A percentile compares a stretch with the other conserved stretches of the same genome.
Conservation (phyloP, 2,329 filamentous ascomycete genomes). For the Exophiala aquamarina region DNA sequence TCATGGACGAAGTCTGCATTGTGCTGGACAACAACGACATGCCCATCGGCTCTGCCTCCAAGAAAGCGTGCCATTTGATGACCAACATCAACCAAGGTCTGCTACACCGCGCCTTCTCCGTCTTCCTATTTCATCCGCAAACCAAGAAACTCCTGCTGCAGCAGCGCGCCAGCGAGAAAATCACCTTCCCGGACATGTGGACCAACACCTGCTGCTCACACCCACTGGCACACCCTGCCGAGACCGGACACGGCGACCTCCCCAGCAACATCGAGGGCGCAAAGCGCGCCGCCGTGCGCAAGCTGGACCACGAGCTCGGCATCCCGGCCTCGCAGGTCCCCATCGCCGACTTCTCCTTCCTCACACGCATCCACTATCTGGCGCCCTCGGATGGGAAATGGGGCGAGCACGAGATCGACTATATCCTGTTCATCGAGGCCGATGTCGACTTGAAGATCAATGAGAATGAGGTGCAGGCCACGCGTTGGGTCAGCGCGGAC, state of each 20-base stretch:
- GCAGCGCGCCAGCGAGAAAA: conserved; percentile 94
- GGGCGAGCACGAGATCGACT: conserved; percentile 99
- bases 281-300: conserved; percentile 88
- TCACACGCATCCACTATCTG: conserved; percentile 97
- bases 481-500: conserved; percentile 77
- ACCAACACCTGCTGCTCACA: conserved; percentile 99
- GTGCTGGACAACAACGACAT: conserved; percentile 88
- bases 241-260: conserved; percentile 76
- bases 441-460: conserved; percentile 84
- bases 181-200: conserved; percentile 99
- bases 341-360: conserved; percentile 85
- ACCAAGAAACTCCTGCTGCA: conserved; percentile 91
- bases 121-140: conserved; percentile 88
- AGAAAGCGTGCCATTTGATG: conserved; percentile 99
- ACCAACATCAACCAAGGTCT: conserved; percentile 96
- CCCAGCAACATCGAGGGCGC: conserved; percentile 79
- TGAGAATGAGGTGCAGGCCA: conserved; percentile 84
- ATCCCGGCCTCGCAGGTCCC: conserved; percentile 89
- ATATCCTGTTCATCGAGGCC: conserved; percentile 97
- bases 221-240: conserved; percentile 84
- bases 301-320: conserved; percentile 91
- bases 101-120: conserved; percentile 94
- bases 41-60: conserved; percentile 94
- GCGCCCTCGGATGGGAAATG: conserved; percentile 95
- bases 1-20: conserved; percentile 99